Evolutionary conservation across 2,329 filamentous ascomycete genomes (phyloP).

Genomic region (Colletotrichum ledebouriae): DNA sequence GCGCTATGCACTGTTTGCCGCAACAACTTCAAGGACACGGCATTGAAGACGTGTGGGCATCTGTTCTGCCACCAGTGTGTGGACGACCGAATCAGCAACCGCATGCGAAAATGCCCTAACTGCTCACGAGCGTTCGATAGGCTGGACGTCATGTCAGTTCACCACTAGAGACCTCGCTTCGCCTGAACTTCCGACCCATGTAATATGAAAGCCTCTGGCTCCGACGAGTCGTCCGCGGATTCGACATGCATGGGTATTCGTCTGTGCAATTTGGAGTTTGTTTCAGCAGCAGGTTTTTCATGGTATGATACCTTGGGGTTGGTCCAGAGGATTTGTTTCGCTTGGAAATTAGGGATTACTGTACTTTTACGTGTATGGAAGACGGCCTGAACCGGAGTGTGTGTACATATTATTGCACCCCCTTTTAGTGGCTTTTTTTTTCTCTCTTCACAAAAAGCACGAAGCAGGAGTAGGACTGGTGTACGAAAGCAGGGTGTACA

Average conservation of each 20-base stretch:
- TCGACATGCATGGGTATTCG: constrained; percentile 26
- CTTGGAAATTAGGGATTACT: constrained; percentile 42
- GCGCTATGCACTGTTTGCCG: constrained; percentile 90
- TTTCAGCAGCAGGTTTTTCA: constrained; percentile 35
- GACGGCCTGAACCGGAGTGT: constrained; percentile 33
- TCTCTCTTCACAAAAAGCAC: constrained; percentile 7
- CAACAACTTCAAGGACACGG: constrained; percentile 93
- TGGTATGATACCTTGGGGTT: constrained; percentile 43
- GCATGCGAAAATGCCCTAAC: constrained; percentile 94
- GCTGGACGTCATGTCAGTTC: constrained; percentile 86
- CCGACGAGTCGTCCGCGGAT: not conserved
- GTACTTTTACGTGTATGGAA: constrained; percentile 44
- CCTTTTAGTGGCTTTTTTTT: constrained; percentile 2
- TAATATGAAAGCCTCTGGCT: constrained; percentile 1
- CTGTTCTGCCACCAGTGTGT: constrained; percentile 94
- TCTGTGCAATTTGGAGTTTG: constrained; percentile 39
- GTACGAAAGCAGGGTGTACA: constrained; percentile 22
- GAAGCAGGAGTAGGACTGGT: constrained; percentile 11
- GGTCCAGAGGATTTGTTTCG: constrained; percentile 29
- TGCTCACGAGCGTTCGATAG: constrained; percentile 93
- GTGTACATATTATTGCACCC: constrained; percentile 38
- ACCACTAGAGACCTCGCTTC: constrained; percentile 53
- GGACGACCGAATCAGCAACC: constrained; percentile 87
- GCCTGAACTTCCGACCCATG: constrained; percentile 6
- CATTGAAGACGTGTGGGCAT: constrained; percentile 93